Evolutionary conservation across 75 land plant genomes (phyloP).

Genomic region (Picea glauca): DNA sequence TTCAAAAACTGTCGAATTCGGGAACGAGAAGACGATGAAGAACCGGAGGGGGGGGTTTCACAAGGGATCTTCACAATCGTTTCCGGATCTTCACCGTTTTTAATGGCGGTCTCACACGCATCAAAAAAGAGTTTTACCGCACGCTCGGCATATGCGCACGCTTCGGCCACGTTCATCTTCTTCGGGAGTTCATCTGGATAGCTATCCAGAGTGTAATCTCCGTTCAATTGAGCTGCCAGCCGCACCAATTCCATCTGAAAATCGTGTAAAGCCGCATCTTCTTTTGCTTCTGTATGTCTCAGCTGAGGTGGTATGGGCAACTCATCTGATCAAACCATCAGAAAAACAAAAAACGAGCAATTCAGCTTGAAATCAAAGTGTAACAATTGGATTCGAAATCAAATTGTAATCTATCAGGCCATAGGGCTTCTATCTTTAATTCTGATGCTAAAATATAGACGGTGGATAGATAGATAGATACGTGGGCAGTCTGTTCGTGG

Average conservation of each 20-base stretch:
- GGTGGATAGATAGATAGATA: not conserved
- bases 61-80: too few relatives aligned
- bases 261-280: slow-evolving; percentile 44
- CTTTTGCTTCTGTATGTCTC: slow-evolving; percentile 51
- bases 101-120: slow-evolving; percentile 43
- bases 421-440: too few relatives aligned
- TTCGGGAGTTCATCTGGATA: slow-evolving; percentile 40
- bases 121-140: slow-evolving; percentile 64
- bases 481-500: not conserved
- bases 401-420: too few relatives aligned
- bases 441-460: too few relatives aligned
- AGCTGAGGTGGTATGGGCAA: slow-evolving; percentile 37
- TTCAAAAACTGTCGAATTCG: too few relatives aligned
- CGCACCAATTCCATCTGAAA: slow-evolving; percentile 85
- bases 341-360: too few relatives aligned
- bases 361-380: too few relatives aligned
- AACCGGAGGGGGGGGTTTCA: too few relatives aligned
- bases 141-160: slow-evolving; percentile 36
- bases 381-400: too few relatives aligned
- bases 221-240: slow-evolving; percentile 65
- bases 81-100: slow-evolving; percentile 39
- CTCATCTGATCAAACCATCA: slow-evolving; percentile 29
- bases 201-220: slow-evolving; percentile 39
- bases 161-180: slow-evolving; percentile 66
- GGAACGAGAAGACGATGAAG: too few relatives aligned